Evolutionary conservation across 176 grass and related monocot genomes (phyloP).

Genomic region (Coix lacrymajobi): DNA sequence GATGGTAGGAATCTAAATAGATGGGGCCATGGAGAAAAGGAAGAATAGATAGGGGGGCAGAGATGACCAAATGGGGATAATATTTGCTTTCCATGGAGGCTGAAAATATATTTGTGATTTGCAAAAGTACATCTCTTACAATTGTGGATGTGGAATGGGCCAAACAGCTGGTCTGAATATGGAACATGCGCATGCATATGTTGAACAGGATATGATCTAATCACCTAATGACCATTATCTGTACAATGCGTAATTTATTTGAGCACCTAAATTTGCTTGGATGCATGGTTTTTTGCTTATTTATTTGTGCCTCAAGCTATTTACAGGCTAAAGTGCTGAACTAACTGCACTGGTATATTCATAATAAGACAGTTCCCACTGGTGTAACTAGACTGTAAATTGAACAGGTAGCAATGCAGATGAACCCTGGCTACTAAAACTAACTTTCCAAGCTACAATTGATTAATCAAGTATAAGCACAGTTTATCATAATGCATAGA

Average conservation of each 20-base stretch:
- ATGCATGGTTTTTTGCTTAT: background rate
- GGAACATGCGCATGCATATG: background rate
- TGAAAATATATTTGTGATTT: background rate
- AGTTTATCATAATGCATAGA: background rate
- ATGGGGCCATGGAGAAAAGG: background rate
- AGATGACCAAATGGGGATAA: background rate
- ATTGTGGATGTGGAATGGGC: too few relatives aligned
- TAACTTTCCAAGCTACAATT: background rate
- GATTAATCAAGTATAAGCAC: background rate
- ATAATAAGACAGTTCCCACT: background rate
- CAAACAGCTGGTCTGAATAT: background rate
- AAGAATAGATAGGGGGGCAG: background rate
- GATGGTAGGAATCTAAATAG: background rate
- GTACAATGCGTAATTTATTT: background rate
- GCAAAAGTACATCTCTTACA: background rate
- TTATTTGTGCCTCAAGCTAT: background rate
- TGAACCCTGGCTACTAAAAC: background rate
- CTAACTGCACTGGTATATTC: background rate
- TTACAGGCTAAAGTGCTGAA: background rate
- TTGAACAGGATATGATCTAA: background rate
- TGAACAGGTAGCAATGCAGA: background rate
- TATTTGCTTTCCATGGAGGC: background rate
- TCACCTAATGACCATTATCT: background rate
- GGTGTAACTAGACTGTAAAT: conserved; percentile 29
- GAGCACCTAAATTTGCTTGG: background rate